These are phyloP conservation scores for Mycosarcoma mackinlayi DNA, from an alignment of 1,284 basidiomycete species.

Conservation along the genomic window DNA sequence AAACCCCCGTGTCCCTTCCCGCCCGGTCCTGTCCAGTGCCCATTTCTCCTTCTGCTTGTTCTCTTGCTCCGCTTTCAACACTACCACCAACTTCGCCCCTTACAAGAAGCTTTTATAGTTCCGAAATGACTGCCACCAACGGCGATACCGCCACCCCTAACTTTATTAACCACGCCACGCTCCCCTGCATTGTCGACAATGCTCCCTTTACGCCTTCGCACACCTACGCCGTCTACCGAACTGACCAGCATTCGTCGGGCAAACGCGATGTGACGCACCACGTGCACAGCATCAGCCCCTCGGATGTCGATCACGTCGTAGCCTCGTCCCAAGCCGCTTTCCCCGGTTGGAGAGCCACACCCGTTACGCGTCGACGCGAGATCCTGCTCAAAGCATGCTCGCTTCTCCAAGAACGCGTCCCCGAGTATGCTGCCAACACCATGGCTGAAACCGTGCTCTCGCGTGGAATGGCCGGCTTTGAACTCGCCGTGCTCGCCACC, in stretches of 20 bases:
- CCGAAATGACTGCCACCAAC: constrained; percentile 3
- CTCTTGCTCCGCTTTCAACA: too few relatives aligned
- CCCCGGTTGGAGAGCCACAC: constrained; percentile 44
- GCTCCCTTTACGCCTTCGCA: constrained; percentile 38
- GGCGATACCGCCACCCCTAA: constrained; percentile 12
- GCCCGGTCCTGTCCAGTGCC: too few relatives aligned
- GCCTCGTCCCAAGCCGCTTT: constrained; percentile 30
- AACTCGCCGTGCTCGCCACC: constrained; percentile 39
- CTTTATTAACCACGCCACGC: constrained; percentile 20
- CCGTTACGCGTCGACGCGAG: constrained; percentile 34
- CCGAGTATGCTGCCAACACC: constrained; percentile 35
- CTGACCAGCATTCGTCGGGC: constrained; percentile 23
- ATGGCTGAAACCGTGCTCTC: constrained; percentile 45
- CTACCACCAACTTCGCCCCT: too few relatives aligned
- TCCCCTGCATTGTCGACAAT: constrained; percentile 64
- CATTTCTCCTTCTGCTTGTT: too few relatives aligned
- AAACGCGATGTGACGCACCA: constrained; percentile 37
- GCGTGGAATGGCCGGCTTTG: constrained; percentile 49
- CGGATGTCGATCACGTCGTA: constrained; percentile 23
- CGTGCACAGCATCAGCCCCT: constrained; percentile 17
- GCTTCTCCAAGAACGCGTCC: constrained; percentile 22
- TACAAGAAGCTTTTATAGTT: too few relatives aligned
- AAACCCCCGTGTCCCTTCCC: too few relatives aligned
- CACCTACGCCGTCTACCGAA: constrained; percentile 57
- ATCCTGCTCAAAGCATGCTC: constrained; percentile 38